A percentile compares a stretch with the other conserved stretches of the same genome.
Evolutionary conservation across 2,329 filamentous ascomycete genomes (phyloP).

Genomic region (Hypoxylon sp.): DNA sequence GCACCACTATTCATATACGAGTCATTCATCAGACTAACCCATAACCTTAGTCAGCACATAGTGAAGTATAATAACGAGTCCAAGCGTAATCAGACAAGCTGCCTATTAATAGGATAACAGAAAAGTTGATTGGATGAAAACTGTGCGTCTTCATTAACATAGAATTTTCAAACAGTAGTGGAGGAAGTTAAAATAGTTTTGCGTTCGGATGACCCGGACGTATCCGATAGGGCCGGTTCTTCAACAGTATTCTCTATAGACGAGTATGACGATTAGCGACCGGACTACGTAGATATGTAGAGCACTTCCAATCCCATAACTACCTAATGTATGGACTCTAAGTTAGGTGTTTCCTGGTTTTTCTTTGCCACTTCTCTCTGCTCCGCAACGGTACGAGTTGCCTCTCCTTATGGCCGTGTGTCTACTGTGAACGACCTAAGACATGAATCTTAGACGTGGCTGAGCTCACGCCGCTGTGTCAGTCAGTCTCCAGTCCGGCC

Average conservation of each 20-base stretch:
- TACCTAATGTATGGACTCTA: background rate
- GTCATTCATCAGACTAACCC: background rate
- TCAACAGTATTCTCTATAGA: background rate
- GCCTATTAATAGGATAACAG: background rate
- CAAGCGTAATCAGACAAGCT: background rate
- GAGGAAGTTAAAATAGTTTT: background rate
- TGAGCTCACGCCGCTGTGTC: conserved; percentile 24
- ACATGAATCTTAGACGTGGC: conserved; percentile 9
- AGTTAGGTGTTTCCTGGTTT: background rate
- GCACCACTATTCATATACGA: background rate
- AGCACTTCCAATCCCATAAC: background rate
- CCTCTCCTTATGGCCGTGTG: background rate
- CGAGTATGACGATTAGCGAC: background rate
- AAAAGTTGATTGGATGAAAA: background rate
- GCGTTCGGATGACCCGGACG: conserved; percentile 20
- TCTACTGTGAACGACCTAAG: background rate
- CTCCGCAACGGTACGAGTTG: background rate
- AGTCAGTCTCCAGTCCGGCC: conserved; percentile 16
- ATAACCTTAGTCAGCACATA: background rate
- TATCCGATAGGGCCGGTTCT: conserved; percentile 5
- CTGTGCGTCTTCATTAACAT: background rate
- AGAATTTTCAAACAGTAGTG: background rate
- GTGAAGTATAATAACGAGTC: background rate
- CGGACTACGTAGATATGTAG: background rate
- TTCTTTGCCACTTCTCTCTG: conserved; percentile 1